Percentiles rank a stretch among this genome's conserved stretches.
These are phyloP conservation scores for Cinnamomum micranthum DNA, from an alignment of 164 flowering plant species.

Conservation along the genomic window DNA sequence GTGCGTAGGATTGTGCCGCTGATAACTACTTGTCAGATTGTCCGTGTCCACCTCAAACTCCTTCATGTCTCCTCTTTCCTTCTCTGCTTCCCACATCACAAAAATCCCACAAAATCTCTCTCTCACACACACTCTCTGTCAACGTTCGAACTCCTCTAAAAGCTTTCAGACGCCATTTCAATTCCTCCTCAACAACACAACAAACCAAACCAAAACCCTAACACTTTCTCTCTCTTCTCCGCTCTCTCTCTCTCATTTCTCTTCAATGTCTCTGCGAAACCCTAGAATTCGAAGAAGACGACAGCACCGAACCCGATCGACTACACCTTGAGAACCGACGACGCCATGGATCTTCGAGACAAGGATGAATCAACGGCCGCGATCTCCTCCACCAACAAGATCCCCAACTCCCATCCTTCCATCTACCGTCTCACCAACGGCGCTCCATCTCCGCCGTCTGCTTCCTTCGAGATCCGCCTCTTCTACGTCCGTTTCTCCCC, in stretches of 20 bases:
- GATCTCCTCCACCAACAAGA: constrained; percentile 6
- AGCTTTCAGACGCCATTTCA: too few species aligned
- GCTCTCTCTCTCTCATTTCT: neutral
- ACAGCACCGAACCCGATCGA: neutral
- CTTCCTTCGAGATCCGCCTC: constrained; percentile 43
- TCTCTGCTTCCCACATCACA: too few species aligned
- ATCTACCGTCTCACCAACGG: constrained; percentile 14
- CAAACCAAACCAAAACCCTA: too few species aligned
- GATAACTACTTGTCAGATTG: too few species aligned
- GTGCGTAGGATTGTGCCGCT: too few species aligned
- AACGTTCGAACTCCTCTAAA: too few species aligned
- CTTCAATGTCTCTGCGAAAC: neutral
- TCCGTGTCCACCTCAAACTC: too few species aligned
- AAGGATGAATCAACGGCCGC: neutral
- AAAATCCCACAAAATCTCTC: too few species aligned
- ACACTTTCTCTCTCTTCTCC: neutral
- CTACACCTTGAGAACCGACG: neutral
- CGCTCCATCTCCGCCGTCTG: constrained; percentile 32
- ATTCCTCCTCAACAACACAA: too few species aligned
- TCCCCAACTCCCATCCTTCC: neutral
- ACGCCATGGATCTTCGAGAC: constrained; percentile 2
- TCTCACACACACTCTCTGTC: too few species aligned
- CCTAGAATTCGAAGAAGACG: neutral
- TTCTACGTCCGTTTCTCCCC: constrained; percentile 73
- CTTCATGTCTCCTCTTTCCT: too few species aligned